A percentile compares a stretch with the other conserved stretches of the same genome.
phyloP scores from a whole-genome alignment of 345 rosid genomes.

The Eucalyptus pumila region DNA sequence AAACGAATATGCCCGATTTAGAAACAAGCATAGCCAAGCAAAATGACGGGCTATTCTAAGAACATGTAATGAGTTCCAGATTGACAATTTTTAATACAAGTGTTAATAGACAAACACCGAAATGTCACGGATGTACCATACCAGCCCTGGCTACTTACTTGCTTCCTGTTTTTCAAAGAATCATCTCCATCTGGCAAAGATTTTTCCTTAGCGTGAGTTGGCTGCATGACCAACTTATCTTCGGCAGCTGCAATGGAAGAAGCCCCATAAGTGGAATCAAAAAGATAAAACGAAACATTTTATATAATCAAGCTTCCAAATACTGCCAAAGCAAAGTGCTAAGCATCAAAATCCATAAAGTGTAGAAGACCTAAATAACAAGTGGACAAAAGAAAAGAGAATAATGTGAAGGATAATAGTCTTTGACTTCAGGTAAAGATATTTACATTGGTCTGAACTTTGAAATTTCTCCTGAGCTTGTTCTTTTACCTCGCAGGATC shows the following conservation, averaged over 20 bases:
- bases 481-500: slow-evolving; percentile 15
- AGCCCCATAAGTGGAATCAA: not conserved
- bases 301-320: not conserved
- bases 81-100: not conserved
- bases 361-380: not conserved
- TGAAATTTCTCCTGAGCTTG: slow-evolving; percentile 22
- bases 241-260: slow-evolving; percentile 15
- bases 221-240: slow-evolving; percentile 18
- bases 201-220: slow-evolving; percentile 16
- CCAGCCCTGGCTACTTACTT: slow-evolving; percentile 22
- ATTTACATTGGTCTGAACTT: slow-evolving; percentile 26
- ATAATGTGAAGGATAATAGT: not conserved
- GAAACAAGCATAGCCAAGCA: not conserved
- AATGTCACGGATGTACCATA: not conserved
- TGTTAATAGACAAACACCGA: not conserved
- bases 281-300: not conserved
- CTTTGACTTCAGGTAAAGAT: not conserved
- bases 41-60: not conserved
- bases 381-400: not conserved
- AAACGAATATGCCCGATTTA: not conserved
- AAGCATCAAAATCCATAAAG: not conserved
- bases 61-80: not conserved
- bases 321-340: not conserved
- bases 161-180: slow-evolving; percentile 39
- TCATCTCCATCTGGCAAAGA: slow-evolving; percentile 28